These are phyloP conservation scores for Coniosporium apollinis DNA, from an alignment of 495 filamentous ascomycete species.

Conservation along the genomic window DNA sequence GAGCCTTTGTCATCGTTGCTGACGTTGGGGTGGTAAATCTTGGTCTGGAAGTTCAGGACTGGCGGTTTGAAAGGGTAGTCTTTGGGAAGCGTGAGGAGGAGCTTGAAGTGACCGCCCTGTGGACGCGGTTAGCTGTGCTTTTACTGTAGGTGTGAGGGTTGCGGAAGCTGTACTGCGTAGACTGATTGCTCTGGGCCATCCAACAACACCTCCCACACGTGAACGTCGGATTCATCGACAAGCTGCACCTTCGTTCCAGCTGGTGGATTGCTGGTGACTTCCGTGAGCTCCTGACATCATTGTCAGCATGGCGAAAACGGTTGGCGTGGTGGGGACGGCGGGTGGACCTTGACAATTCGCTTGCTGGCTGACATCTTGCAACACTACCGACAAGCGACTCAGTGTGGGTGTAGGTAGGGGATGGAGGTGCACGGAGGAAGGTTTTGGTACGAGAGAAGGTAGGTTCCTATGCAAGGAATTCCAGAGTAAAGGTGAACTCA, in stretches of 20 bases:
- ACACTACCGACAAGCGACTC: too few species aligned
- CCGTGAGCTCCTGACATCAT: slow-evolving; percentile 18
- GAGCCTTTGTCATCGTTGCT: slow-evolving; percentile 82
- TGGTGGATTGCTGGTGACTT: slow-evolving; percentile 19
- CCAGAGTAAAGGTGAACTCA: too few species aligned
- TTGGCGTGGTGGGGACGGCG: neutral
- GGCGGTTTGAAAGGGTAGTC: slow-evolving; percentile 97
- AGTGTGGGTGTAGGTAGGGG: too few species aligned
- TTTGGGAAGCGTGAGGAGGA: slow-evolving; percentile 57
- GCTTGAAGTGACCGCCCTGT: slow-evolving; percentile 61
- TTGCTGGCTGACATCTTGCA: too few species aligned
- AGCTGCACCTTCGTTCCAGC: slow-evolving; percentile 24
- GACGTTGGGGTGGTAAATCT: slow-evolving; percentile 97
- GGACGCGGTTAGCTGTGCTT: neutral
- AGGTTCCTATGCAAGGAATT: too few species aligned
- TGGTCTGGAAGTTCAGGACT: slow-evolving; percentile 70
- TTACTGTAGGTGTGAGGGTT: slow-evolving; percentile 5
- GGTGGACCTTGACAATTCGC: too few species aligned
- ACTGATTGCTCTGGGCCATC: slow-evolving; percentile 53
- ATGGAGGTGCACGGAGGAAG: too few species aligned
- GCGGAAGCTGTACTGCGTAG: slow-evolving; percentile 42
- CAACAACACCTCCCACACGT: slow-evolving; percentile 69
- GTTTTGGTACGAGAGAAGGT: too few species aligned
- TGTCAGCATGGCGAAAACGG: slow-evolving; percentile 1
- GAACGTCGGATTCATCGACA: slow-evolving; percentile 42